Evolutionary conservation across 2,329 filamentous ascomycete genomes (phyloP), one percentile per base, ranked within the genome.

Genomic region (Aureobasidium lini): DNA sequence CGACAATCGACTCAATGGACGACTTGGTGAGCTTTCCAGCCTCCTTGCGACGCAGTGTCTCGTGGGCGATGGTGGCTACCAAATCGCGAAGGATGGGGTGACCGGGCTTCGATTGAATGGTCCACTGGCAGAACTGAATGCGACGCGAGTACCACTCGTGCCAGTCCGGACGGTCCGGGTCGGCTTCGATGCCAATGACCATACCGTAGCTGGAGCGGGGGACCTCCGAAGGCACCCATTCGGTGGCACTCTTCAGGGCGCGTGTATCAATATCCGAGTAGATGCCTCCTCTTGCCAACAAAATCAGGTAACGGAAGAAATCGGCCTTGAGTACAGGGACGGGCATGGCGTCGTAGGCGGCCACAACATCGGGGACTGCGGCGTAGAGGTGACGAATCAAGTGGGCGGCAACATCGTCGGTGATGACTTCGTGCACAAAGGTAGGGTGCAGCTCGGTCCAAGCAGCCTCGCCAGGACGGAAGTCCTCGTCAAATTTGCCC

Each of bases 101-200:
- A 10, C 94, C 94, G 0, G 93, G 88, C 74, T 99, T 99, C 60
- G 89, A 79, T 74, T 97, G 93, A 63, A 99, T 96, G 1, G 94
- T 99, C 94, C 94, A 99, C 73, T 99, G 94, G 76, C 94, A 99
- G 75, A 99, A 97, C 72, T 97, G 94, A 62, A 99, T 92, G 64
- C 93, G 84, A 61, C 94, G 88, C 64, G 90, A 94, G 78, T 97
- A 99, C 94, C 93, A 97, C 1, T 96, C 79, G 37, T 84, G 82
- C 94, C 94, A 99, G 72, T 99, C 94, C 3, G 84, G 83, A 49
- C 94, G 84, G 73, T 97, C 91, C 0, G 94, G 91, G 70, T 99
- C 94, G 4, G 94, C 94, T 77, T 99, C 94, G 65, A 99, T 96
- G 61, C 94, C 94, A 68, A 97, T 81, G 40, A 99, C 86, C 63